Percentiles rank a stretch among this genome's conserved stretches.
phyloP scores from a whole-genome alignment of 2,329 filamentous ascomycete species.

The Sporothrix mexicana region DNA sequence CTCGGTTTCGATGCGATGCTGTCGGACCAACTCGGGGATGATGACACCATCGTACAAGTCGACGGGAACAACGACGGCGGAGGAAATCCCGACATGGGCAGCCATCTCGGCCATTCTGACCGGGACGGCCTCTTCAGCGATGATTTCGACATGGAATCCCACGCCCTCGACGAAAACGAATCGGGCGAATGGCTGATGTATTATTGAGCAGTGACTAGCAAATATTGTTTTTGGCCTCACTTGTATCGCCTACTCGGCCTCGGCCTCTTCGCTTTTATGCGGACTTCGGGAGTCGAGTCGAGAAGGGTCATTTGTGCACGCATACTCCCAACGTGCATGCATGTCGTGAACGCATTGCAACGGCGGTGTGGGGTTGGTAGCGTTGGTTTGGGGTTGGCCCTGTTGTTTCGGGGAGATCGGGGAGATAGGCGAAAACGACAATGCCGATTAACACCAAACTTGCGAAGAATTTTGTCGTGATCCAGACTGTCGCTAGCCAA shows the following conservation, averaged over 20 bases:
- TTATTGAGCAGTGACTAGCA: neutral
- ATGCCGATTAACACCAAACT: neutral
- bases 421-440: neutral
- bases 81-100: neutral
- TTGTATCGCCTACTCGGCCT: neutral
- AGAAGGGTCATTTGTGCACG: too few relatives aligned
- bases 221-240: too few relatives aligned
- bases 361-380: neutral
- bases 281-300: neutral
- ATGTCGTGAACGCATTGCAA: too few relatives aligned
- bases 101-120: neutral
- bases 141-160: neutral
- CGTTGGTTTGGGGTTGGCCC: neutral
- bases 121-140: neutral
- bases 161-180: slow-evolving; percentile 5
- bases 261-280: slow-evolving; percentile 4
- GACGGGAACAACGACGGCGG: neutral
- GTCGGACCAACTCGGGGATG: neutral
- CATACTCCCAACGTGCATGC: too few relatives aligned
- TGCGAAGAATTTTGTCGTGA: neutral
- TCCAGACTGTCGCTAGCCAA: neutral
- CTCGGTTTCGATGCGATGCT: neutral
- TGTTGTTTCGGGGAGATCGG: slow-evolving; percentile 2
- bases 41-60: neutral
- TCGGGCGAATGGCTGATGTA: slow-evolving; percentile 27